Evolutionary conservation across 495 filamentous ascomycete genomes (phyloP).

Genomic region (Annulohypoxylon bovei): DNA sequence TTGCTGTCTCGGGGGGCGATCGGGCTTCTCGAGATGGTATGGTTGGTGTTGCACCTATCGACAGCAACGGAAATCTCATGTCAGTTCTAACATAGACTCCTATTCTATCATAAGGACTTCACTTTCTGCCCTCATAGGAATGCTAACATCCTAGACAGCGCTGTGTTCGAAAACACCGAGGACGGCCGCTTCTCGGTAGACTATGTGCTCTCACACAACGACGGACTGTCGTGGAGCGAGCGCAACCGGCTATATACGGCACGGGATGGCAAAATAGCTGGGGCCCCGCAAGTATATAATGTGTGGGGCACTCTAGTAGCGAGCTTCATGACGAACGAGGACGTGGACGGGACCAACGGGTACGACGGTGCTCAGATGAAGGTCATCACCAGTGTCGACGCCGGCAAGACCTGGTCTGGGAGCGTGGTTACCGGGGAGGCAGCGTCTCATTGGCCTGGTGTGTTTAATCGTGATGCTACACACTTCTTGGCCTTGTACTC

Average conservation of each 20-base stretch:
- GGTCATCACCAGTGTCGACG: slow-evolving; percentile 53
- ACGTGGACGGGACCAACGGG: slow-evolving; percentile 43
- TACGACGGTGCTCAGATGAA: slow-evolving; percentile 45
- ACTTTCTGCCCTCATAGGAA: neutral
- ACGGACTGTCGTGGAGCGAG: slow-evolving; percentile 65
- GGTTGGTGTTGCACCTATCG: slow-evolving; percentile 61
- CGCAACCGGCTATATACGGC: slow-evolving; percentile 62
- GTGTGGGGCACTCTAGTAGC: slow-evolving; percentile 66
- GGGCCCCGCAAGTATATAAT: slow-evolving; percentile 66
- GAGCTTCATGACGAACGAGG: slow-evolving; percentile 72
- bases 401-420: slow-evolving; percentile 52
- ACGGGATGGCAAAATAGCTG: slow-evolving; percentile 44
- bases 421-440: slow-evolving; percentile 48
- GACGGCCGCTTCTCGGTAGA: slow-evolving; percentile 60
- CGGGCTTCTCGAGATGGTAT: slow-evolving; percentile 65
- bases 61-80: slow-evolving; percentile 52
- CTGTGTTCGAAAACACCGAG: slow-evolving; percentile 65
- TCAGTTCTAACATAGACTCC: slow-evolving; percentile 15
- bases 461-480: slow-evolving; percentile 42
- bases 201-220: slow-evolving; percentile 63
- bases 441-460: slow-evolving; percentile 54
- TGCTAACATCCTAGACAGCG: slow-evolving; percentile 32
- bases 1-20: slow-evolving; percentile 58
- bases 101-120: neutral
- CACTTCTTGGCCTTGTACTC: slow-evolving; percentile 30